Base-by-base conservation (phyloP, 2,329 filamentous ascomycete species). In the Ophiocordyceps unilateralis region DNA sequence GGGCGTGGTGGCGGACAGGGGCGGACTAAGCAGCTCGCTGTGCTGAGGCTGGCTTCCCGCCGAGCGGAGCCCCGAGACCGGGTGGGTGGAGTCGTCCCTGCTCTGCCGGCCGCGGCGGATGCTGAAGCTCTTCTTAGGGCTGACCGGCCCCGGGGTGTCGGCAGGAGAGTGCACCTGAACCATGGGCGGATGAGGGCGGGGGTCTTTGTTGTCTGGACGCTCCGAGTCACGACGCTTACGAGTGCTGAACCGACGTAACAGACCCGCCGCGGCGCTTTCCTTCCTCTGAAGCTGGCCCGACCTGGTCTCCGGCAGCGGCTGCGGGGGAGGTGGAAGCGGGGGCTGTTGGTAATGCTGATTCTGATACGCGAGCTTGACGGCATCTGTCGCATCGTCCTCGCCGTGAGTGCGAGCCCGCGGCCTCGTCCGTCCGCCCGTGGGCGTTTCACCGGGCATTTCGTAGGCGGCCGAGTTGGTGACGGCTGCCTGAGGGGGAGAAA, bases 351-450 rank as follows among this genome's bases (percentile, higher is more conserved):
- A 14, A 12, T 42, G 32, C 3, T 36, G 32, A 9, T 22, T 14
- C 2, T 41, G 39, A 7, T 23, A 22, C 1, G 48, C 41, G 23
- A 52, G 55, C 41, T 57, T 62, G 22, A 49, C 49, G 34, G 45
- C 71, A 41, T 93, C 84, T 1, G 79, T 72, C 11, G 85, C 73
- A 45, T 98, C 91, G 48, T 96, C 89, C 60, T 96, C 91, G 15
- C 89, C 91, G 55, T 96, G 89, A 0, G 91, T 96, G 49, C 91
- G 75, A 30, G 91, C 87, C 41, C 91, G 75, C 8, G 88, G 86
- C 41, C 91, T 74, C 28, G 84, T 81, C 46, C 89, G 73, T 39
- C 85, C 84, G 38, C 87, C 85, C 1, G 84, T 91, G 11, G 84
- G 80, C 55, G 80, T 88, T 61, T 94, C 87, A 17, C 88, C 88